phyloP scores from a whole-genome alignment of 2,329 filamentous ascomycete genomes.

The Colletotrichum sp. region DNA sequence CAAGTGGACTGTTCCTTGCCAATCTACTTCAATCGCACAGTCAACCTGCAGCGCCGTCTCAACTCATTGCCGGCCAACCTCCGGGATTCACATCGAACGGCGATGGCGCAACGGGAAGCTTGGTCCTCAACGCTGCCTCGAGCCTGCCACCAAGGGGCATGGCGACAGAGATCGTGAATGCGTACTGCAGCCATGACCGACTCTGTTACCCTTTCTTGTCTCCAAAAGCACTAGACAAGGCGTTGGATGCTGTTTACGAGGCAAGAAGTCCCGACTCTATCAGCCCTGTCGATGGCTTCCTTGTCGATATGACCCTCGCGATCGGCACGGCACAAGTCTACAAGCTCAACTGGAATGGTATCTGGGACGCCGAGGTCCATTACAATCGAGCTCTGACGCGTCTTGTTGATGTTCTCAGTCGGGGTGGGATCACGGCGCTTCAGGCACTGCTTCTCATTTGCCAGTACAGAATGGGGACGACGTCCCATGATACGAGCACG shows the following conservation, averaged over 20 bases:
- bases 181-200: conserved; percentile 47
- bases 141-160: conserved; percentile 37
- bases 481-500: conserved; percentile 39
- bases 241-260: conserved; percentile 35
- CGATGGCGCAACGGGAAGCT: not conserved
- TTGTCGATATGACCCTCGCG: conserved; percentile 48
- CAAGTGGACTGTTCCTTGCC: conserved; percentile 45
- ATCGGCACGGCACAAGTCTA: conserved; percentile 47
- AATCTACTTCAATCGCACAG: conserved; percentile 37
- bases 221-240: conserved; percentile 30
- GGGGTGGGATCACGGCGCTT: conserved; percentile 38
- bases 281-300: conserved; percentile 38
- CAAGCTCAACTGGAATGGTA: conserved; percentile 48
- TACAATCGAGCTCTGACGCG: conserved; percentile 42
- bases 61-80: conserved; percentile 7
- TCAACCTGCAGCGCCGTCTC: conserved; percentile 6
- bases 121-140: not conserved
- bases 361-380: conserved; percentile 46
- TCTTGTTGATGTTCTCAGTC: conserved; percentile 39
- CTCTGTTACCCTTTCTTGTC: conserved; percentile 47
- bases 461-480: conserved; percentile 46
- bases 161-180: conserved; percentile 40
- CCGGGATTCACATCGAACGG: not conserved
- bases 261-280: conserved; percentile 20
- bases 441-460: conserved; percentile 48